Evolutionary conservation across 202 grass and related monocot genomes (phyloP), one percentile per base, ranked within the genome.

Genomic region (Zoysia matrella): DNA sequence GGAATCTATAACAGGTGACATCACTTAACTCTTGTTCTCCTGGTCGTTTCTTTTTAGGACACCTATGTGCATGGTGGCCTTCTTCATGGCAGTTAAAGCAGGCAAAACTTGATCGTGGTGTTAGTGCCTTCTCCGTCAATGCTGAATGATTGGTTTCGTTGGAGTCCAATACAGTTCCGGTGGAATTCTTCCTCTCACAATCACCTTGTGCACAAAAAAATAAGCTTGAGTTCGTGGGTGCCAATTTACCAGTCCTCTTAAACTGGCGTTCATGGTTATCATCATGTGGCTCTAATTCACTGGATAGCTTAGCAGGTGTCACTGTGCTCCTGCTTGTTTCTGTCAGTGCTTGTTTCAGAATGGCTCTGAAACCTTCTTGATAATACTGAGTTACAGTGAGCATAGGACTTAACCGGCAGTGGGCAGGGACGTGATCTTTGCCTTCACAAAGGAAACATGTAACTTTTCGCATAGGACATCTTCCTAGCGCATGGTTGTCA

Each of bases 361-460:
- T 12, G 9, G 62, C 50, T 45, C 5, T 14, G 64, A 78, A 78
- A 78, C 39, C 54, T 45, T 78, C 62, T 78, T 50, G 49, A 54
- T 67, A 64, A 67, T 44, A 18, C 76, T 78, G 49, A 67, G 63
- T 78, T 78, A 53, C 50, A 45, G 49, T 78, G 76, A 78, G 62
- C 5, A 67, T 12, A 67, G 76, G 76, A 67, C 63, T 67, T 6
- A 78, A 78, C 39, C 1, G 62, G 5, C 76, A 78, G 5, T 78
- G 62, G 11, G 76, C 76, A 78, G 76, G 76, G 49, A 78, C 76
- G 45, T 78, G 76, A 67, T 78, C 39, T 54, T 78, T 67, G 1
- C 76, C 62, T 53, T 78, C 76, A 67, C 76, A 78, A 67, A 78
- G 64, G 63, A 78, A 78, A 67, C 76, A 78, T 67, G 76, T 78